Evolutionary conservation across 2,329 filamentous ascomycete species (phyloP).

Genomic region (Aspergillus jensenii): DNA sequence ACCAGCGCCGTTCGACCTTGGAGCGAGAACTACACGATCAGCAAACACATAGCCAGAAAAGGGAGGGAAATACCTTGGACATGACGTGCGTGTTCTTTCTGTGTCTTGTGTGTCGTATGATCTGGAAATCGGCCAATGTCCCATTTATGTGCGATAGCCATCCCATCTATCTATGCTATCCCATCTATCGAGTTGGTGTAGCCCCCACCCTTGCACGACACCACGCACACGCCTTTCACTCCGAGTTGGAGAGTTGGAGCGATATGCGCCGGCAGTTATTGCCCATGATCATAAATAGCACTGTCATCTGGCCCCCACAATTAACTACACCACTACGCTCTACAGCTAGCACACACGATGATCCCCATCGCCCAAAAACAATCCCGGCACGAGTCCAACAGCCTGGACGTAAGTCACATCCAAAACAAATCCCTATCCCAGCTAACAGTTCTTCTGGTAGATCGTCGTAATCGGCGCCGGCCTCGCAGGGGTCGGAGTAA

Average conservation of each 20-base stretch:
- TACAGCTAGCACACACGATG: constrained; percentile 15
- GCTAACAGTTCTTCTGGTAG: neutral
- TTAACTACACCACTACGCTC: no score
- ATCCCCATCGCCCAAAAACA: constrained; percentile 46
- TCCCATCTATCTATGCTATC: neutral
- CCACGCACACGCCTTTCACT: neutral
- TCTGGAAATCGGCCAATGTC: neutral
- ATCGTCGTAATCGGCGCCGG: constrained; percentile 37
- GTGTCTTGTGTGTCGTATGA: neutral
- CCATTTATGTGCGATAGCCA: constrained; percentile 7
- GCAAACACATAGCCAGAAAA: no score
- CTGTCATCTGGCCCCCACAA: neutral
- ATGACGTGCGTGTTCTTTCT: constrained; percentile 9
- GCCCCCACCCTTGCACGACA: no score
- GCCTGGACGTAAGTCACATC: constrained; percentile 41
- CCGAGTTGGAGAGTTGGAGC: neutral
- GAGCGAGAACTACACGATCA: constrained; percentile 46
- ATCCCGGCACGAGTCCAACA: constrained; percentile 46
- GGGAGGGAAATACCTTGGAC: constrained; percentile 12
- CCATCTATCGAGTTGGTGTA: neutral
- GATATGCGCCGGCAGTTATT: neutral
- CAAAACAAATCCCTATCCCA: neutral
- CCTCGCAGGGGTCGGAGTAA: constrained; percentile 27
- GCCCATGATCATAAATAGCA: neutral
- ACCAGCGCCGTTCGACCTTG: constrained; percentile 49